Base-by-base conservation (phyloP, 306 rosid species). In the Medicago arabica region DNA sequence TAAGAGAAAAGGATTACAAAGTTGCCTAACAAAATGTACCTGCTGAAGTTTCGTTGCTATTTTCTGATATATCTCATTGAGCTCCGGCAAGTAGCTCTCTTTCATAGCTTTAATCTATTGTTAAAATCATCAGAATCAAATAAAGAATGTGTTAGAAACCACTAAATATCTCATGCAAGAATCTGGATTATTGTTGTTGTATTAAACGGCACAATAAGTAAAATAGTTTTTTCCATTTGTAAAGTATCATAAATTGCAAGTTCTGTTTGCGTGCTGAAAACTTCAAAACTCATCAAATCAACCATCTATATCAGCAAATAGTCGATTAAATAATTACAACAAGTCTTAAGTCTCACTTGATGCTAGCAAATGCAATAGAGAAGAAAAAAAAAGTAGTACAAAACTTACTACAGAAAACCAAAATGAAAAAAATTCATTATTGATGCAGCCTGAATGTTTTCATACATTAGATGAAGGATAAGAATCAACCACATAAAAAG, bases 61-160 rank as follows among this genome's bases (percentile, higher is more conserved):
- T 85, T 86, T 92, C 75, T 84, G 88, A 83, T 83, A 82, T 93
- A 95, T 85, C 28, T 90, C 96, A 74, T 7, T 81, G 79, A 95
- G 75, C 78, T 92, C 97, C 4, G 86, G 82, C 58, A 78, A 84
- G 88, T 95, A 87, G 75, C 23, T 60, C 50, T 92, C 96, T 87
- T 85, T 90, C 97, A 92, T 82, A 57, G 25, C 51, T 84, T 87
- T 85, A 69, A 95, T 90, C 98, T 92, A 86, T 68, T 78, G 60
- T 73, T 43, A 31, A 74, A 72, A 80, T 53, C 55, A 74, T 72
- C 74, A 83, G 17, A 83, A 57, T 71, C 64, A 61, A 66, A 31
- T 31, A 31, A 31, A 31, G 36, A 31, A 31, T 53, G 66, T 23
- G 61, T 64, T 49, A 43, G 44, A 25, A 25, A 25, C 28, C 28